Evolutionary conservation across 306 rosid genomes (phyloP).

Genomic region (Cajanus cajan): DNA sequence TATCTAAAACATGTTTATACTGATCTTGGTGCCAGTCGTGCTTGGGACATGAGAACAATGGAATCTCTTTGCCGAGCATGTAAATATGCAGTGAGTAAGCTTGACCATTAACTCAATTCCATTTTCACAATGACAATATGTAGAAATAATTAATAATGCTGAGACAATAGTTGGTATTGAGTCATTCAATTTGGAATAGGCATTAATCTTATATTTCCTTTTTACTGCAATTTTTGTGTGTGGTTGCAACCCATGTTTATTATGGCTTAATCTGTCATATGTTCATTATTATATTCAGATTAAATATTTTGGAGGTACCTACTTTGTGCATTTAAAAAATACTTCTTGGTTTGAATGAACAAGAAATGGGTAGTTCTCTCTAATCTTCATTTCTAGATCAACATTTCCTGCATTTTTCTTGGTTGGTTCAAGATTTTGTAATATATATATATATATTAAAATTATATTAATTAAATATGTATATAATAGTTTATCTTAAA

Average conservation of each 20-base stretch:
- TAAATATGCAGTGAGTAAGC: slow-evolving; percentile 91
- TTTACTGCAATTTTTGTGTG: background rate
- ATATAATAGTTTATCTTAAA: too few relatives aligned
- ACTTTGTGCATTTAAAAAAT: too few relatives aligned
- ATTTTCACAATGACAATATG: background rate
- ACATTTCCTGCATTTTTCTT: too few relatives aligned
- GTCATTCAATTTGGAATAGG: slow-evolving; percentile 20
- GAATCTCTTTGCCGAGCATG: slow-evolving; percentile 99
- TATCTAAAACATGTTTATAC: slow-evolving; percentile 27
- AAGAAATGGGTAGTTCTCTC: too few relatives aligned
- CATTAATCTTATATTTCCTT: background rate
- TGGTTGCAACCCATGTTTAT: slow-evolving; percentile 22
- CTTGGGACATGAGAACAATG: slow-evolving; percentile 99
- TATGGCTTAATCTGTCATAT: background rate
- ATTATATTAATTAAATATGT: too few relatives aligned
- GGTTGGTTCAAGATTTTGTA: too few relatives aligned
- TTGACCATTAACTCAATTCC: slow-evolving; percentile 19
- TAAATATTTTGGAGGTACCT: too few relatives aligned
- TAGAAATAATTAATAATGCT: slow-evolving; percentile 6
- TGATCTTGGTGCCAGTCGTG: slow-evolving; percentile 67
- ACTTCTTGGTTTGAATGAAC: too few relatives aligned
- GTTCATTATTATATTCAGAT: too few relatives aligned
- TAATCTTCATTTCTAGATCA: too few relatives aligned
- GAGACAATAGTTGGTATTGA: background rate
- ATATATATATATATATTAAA: too few relatives aligned